Evolutionary conservation across 495 filamentous ascomycete species (phyloP), one percentile per base, ranked within the genome.

Genomic region (Hypomontagnella monticulosa): DNA sequence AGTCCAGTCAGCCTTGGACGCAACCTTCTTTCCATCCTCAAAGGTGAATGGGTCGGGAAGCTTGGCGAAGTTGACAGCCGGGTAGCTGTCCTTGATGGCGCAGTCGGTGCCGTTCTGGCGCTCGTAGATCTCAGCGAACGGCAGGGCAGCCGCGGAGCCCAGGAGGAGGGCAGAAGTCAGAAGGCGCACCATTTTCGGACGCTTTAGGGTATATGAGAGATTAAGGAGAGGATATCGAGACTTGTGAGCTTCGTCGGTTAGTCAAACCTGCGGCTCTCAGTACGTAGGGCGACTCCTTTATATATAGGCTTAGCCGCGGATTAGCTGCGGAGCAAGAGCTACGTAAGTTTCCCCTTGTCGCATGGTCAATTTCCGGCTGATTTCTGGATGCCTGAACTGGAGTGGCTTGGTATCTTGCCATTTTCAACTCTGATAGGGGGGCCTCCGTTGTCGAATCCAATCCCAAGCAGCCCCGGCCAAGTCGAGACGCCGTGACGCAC

Each of bases 21-120:
- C 73, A 11, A 86, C 75, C 67, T 76, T 75, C 8, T 37, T 61
- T 30, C 82, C 83, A 62, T 73, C 72, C 19, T 77, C 62, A 54
- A 73, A 79, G 16, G 74, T 80, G 75, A 85, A 86, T 6, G 83
- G 84, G 68, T 85, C 80, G 0, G 83, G 83, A 12, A 86, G 79
- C 72, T 80, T 78, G 63, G 77, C 68, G 15, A 41, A 60, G 69
- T 66, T 68, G 32, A 77, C 63, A 19, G 57, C 43, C 3, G 71
- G 66, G 50, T 74, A 74, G 51, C 38, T 68, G 55, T 62, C 62
- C 46, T 57, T 42, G 52, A 75, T 15, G 4, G 61, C 50, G 71
- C 80, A 82, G 37, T 61, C 66, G 2, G 41, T 20, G 3, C 37
- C 55, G 57, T 70, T 69, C 60, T 81, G 80, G 18, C 78, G 77